Percentiles rank a stretch among this genome's conserved stretches.
Conservation (phyloP, 1,284 basidiomycete species). For the Exsudoporus floridanus region DNA sequence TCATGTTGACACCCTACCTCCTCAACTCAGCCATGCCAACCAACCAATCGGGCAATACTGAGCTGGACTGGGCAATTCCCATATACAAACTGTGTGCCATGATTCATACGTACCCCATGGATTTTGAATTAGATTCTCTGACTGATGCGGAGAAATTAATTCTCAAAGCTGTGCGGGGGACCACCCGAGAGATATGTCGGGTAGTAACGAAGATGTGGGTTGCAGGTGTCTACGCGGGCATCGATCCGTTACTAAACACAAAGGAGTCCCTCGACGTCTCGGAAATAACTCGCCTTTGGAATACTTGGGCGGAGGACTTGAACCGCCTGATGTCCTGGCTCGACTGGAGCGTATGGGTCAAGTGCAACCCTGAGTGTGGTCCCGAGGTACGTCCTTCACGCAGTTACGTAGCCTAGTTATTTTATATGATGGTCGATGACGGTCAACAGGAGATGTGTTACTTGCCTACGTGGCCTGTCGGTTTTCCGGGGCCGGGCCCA, state of each 20-base stretch:
- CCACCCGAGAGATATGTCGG: slow-evolving; percentile 47
- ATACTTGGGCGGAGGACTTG: slow-evolving; percentile 31
- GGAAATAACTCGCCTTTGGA: slow-evolving; percentile 9
- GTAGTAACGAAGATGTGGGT: slow-evolving; percentile 46
- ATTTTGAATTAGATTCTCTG: slow-evolving; percentile 19
- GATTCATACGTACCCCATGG: slow-evolving; percentile 36
- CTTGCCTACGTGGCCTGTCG: slow-evolving; percentile 46
- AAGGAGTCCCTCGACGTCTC: background rate
- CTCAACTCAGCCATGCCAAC: slow-evolving; percentile 7
- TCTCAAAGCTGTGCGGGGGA: slow-evolving; percentile 36
- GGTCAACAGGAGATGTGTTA: slow-evolving; percentile 44
- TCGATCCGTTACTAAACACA: slow-evolving; percentile 21
- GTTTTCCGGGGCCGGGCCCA: slow-evolving; percentile 5
- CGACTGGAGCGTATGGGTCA: slow-evolving; percentile 43
- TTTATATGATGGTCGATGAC: background rate
- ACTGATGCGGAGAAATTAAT: slow-evolving; percentile 40
- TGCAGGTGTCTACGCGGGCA: slow-evolving; percentile 35
- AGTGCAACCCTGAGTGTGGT: slow-evolving; percentile 38
- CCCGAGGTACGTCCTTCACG: slow-evolving; percentile 29
- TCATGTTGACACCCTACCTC: slow-evolving; percentile 28
- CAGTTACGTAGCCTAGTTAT: background rate
- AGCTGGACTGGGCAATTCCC: slow-evolving; percentile 29
- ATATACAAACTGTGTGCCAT: slow-evolving; percentile 34
- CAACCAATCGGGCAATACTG: background rate
- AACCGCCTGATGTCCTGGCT: slow-evolving; percentile 39